Evolutionary conservation across 2,329 filamentous ascomycete genomes (phyloP), one percentile per base, ranked within the genome.

Genomic region (Aspergillus alliaceus): DNA sequence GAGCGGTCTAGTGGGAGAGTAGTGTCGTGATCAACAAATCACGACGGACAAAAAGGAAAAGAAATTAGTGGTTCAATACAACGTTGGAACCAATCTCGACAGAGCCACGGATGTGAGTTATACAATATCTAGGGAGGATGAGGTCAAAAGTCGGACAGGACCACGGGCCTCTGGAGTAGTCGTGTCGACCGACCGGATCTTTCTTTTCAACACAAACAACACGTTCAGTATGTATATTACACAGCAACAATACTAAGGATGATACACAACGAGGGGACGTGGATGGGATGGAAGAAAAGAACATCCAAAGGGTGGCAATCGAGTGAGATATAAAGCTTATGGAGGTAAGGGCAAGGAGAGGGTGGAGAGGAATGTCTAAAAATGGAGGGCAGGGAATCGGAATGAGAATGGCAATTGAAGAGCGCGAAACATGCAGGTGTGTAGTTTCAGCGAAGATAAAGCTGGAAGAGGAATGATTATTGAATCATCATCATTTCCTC

Each of bases 1-100:
- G 62, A 59, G 65, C 64, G 61, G 62, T 62, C 59, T 57, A 56
- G 52, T 51, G 31, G 39, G 49, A 32, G 14, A 52, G 35, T 50
- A 37, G 22, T 34, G 25, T 18, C 46, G 44, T 14, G 35, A 54
- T 48, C 55, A 54, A 58, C 49, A 29, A 34, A 42, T 47, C 42
- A 34, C 32, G 52, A 52, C 15, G 25, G 20, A 34, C n/a, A 9
- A 34, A 47, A 11, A n/a, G n/a, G n/a, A n/a, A n/a, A n/a, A n/a
- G n/a, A n/a, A n/a, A n/a, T n/a, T n/a, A n/a, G n/a, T n/a, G n/a
- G n/a, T n/a, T n/a, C n/a, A n/a, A n/a, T n/a, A n/a, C n/a, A 24
- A 40, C 7, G 22, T 40, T 11, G 31, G 39, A 18, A 18, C 40
- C 14, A 24, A 27, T 44, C 15, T 4, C 22, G 24, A 14, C 27